Conservation (phyloP, 2,329 filamentous ascomycete species). For the Emericellopsis cladophorae region DNA sequence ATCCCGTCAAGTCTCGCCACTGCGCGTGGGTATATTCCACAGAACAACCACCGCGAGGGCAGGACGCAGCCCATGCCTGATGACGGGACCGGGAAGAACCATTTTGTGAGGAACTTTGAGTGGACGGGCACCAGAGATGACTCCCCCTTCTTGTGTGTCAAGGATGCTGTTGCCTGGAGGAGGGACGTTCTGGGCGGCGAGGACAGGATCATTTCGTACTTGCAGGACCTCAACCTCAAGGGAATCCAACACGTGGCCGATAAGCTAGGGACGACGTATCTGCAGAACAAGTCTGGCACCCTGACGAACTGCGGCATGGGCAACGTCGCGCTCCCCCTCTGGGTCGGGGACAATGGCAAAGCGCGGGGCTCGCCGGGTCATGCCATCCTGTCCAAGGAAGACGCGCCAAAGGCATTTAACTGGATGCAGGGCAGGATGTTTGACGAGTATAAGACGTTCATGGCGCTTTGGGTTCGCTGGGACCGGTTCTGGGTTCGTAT, state of each 20-base stretch:
- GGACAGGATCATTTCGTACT: slow-evolving; percentile 51
- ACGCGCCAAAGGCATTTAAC: slow-evolving; percentile 26
- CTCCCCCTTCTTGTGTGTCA: slow-evolving; percentile 57
- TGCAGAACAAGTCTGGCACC: slow-evolving; percentile 53
- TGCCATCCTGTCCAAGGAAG: slow-evolving; percentile 10
- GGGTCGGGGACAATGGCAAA: slow-evolving; percentile 12
- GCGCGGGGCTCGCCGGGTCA: slow-evolving; percentile 5
- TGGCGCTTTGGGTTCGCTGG: slow-evolving; percentile 49
- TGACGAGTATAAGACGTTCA: slow-evolving; percentile 56
- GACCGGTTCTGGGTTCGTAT: slow-evolving; percentile 58
- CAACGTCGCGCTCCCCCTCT: slow-evolving; percentile 63
- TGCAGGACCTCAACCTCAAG: slow-evolving; percentile 45
- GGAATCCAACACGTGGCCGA: slow-evolving; percentile 49
- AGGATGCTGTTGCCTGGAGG: slow-evolving; percentile 61
- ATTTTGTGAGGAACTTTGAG: slow-evolving; percentile 60
- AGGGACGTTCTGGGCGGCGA: slow-evolving; percentile 61
- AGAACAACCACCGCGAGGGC: slow-evolving; percentile 9
- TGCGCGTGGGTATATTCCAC: slow-evolving; percentile 60
- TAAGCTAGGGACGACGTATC: slow-evolving; percentile 54
- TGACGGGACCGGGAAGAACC: slow-evolving; percentile 35
- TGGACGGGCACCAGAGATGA: slow-evolving; percentile 68
- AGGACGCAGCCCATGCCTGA: slow-evolving; percentile 24
- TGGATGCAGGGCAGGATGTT: slow-evolving; percentile 47
- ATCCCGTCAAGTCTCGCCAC: slow-evolving; percentile 68
- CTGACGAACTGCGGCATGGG: slow-evolving; percentile 56